A percentile compares a stretch with the other conserved stretches of the same genome.
Evolutionary conservation across 2,329 filamentous ascomycete species (phyloP).

Genomic region (Cryphonectria radicalis): DNA sequence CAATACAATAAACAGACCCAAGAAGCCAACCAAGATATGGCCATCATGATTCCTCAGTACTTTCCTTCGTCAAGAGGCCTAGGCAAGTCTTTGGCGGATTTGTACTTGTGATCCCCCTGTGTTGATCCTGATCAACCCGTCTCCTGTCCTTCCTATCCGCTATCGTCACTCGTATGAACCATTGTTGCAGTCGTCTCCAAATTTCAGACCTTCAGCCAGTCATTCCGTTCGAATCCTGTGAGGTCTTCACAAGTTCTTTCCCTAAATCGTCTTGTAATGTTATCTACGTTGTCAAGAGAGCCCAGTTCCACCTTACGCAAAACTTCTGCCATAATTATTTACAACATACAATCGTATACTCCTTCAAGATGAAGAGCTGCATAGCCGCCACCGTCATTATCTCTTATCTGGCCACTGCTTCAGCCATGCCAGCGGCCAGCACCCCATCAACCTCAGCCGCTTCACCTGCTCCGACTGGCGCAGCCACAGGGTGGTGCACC

Average conservation of each 20-base stretch:
- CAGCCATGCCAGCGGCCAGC: slow-evolving; percentile 20
- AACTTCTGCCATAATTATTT: not conserved
- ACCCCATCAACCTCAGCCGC: not conserved
- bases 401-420: not conserved
- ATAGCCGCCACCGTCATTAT: slow-evolving; percentile 11
- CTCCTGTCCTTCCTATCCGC: not conserved
- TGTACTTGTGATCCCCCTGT: slow-evolving; percentile 13
- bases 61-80: slow-evolving; percentile 11
- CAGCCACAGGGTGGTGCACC: not conserved
- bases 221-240: slow-evolving; percentile 23
- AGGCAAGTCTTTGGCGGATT: slow-evolving; percentile 3
- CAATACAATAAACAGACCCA: not conserved
- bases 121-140: slow-evolving; percentile 15
- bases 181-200: slow-evolving; percentile 1
- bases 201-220: slow-evolving; percentile 1
- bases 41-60: slow-evolving; percentile 12
- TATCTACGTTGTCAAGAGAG: not conserved
- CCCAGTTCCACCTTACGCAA: not conserved
- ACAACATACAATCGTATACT: not conserved
- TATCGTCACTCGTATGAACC: not conserved
- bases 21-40: slow-evolving; percentile 3
- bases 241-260: slow-evolving; percentile 22
- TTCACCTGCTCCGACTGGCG: not conserved
- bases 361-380: slow-evolving; percentile 17
- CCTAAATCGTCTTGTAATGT: not conserved